These are phyloP conservation scores for Spinellus fusiger DNA, from an alignment of 192 early-diverging fungal genomes.

Conservation along the genomic window DNA sequence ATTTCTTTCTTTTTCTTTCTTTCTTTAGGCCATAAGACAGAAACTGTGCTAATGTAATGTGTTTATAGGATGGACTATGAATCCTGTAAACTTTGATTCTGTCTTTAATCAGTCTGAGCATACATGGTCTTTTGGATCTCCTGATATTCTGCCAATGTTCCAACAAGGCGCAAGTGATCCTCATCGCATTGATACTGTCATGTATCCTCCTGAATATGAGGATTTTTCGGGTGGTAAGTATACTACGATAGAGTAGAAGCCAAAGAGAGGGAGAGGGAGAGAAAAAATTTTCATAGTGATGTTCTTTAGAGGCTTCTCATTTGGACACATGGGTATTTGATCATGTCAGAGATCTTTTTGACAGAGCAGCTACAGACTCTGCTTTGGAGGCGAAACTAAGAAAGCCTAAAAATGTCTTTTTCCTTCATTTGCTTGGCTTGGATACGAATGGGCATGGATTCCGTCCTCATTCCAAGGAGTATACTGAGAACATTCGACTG, in stretches of 20 bases:
- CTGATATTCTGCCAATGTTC: conserved; percentile 98
- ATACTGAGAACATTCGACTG: conserved; percentile 77
- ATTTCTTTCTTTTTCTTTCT: not conserved
- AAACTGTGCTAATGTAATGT: not conserved
- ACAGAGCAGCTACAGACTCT: conserved; percentile 35
- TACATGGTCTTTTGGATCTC: conserved; percentile 97
- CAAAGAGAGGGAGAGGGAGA: not conserved
- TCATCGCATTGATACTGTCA: conserved; percentile 76
- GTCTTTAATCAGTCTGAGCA: conserved; percentile 90
- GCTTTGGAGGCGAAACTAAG: conserved; percentile 55
- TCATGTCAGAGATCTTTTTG: conserved; percentile 67
- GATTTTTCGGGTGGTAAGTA: conserved; percentile 73
- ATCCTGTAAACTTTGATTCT: conserved; percentile 95
- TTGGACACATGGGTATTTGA: conserved; percentile 94
- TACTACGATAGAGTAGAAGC: not conserved
- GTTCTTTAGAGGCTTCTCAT: conserved; percentile 72
- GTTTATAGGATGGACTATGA: conserved; percentile 85
- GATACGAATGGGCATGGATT: conserved; percentile 93
- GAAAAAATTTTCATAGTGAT: too few species aligned
- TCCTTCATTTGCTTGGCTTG: conserved; percentile 90
- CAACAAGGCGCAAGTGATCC: conserved; percentile 81
- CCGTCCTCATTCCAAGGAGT: conserved; percentile 80
- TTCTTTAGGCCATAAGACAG: not conserved
- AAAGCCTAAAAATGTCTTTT: conserved; percentile 79
- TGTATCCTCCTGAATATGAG: conserved; percentile 84